Percentiles rank a stretch among this genome's conserved stretches.
Conservation (phyloP, 2,329 filamentous ascomycete species). For the Aureobasidium zeae region DNA sequence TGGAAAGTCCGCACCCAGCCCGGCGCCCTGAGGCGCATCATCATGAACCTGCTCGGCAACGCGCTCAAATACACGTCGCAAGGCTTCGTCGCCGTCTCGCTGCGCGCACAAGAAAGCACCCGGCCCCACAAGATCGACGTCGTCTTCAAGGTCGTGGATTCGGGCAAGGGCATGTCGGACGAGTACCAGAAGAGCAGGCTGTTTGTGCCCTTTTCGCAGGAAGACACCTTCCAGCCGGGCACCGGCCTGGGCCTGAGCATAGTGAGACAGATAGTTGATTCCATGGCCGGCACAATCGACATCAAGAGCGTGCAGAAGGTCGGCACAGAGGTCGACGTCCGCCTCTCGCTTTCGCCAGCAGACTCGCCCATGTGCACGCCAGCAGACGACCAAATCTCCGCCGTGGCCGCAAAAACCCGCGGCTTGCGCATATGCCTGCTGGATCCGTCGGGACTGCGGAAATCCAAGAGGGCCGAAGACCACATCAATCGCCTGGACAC, state of each 20-base stretch:
- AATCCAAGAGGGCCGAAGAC: constrained; percentile 4
- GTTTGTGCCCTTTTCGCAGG: constrained; percentile 57
- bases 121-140: constrained; percentile 10
- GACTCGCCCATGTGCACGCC: background rate
- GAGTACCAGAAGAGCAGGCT: constrained; percentile 52
- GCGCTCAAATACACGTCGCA: constrained; percentile 37
- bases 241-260: constrained; percentile 58
- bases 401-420: constrained; percentile 5
- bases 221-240: constrained; percentile 50
- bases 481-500: constrained; percentile 14
- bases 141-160: constrained; percentile 44
- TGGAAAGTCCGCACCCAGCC: constrained; percentile 40
- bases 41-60: constrained; percentile 42
- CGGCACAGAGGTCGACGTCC: constrained; percentile 37
- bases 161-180: constrained; percentile 55
- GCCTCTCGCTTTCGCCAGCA: constrained; percentile 1
- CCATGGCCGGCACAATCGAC: constrained; percentile 50
- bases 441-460: constrained; percentile 13
- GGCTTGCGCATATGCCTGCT: constrained; percentile 11
- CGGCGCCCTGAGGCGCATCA: constrained; percentile 36
- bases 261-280: constrained; percentile 50
- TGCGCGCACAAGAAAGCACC: constrained; percentile 6
- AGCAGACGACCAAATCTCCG: background rate
- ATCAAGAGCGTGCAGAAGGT: constrained; percentile 42
- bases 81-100: constrained; percentile 33